phyloP scores from a whole-genome alignment of 2,329 filamentous ascomycete genomes.

The Cryphonectria naterciae region DNA sequence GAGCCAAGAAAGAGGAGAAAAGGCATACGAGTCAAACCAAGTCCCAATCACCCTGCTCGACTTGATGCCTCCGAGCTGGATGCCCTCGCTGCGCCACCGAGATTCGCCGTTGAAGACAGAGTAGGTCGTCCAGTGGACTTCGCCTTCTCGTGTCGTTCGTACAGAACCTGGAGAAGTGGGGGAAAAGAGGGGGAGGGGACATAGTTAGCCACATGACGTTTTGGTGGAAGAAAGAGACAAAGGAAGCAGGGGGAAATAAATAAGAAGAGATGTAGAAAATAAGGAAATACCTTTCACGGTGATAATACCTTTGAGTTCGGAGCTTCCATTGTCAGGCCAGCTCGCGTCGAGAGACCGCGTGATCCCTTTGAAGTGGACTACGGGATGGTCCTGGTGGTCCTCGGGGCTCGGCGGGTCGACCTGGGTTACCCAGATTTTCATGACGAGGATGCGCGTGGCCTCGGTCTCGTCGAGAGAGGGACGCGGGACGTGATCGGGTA shows the following conservation, averaged over 20 bases:
- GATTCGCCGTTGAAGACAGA: constrained; percentile 68
- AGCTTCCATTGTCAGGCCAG: constrained; percentile 72
- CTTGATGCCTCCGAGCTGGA: constrained; percentile 71
- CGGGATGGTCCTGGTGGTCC: constrained; percentile 61
- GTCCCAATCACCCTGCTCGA: constrained; percentile 71
- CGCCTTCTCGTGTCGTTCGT: constrained; percentile 68
- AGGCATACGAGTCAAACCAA: constrained; percentile 73
- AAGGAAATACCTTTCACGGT: constrained; percentile 24
- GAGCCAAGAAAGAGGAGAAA: not conserved
- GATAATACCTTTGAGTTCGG: constrained; percentile 60
- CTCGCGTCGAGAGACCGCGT: constrained; percentile 65
- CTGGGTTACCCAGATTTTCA: constrained; percentile 66
- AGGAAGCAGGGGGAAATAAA: not conserved
- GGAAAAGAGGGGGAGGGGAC: not conserved
- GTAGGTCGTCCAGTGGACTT: constrained; percentile 74
- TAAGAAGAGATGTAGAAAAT: not conserved
- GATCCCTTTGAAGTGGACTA: constrained; percentile 70
- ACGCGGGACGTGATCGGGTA: constrained; percentile 49
- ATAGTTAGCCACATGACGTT: constrained; percentile 25
- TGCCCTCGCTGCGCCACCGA: constrained; percentile 75
- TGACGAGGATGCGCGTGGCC: constrained; percentile 70
- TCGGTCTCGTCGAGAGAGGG: constrained; percentile 64
- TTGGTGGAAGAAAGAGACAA: not conserved
- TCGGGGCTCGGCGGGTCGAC: constrained; percentile 63
- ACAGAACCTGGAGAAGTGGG: constrained; percentile 56